Base-by-base conservation (phyloP, 257 asterid species). In the Dorcoceras hygrometricum region DNA sequence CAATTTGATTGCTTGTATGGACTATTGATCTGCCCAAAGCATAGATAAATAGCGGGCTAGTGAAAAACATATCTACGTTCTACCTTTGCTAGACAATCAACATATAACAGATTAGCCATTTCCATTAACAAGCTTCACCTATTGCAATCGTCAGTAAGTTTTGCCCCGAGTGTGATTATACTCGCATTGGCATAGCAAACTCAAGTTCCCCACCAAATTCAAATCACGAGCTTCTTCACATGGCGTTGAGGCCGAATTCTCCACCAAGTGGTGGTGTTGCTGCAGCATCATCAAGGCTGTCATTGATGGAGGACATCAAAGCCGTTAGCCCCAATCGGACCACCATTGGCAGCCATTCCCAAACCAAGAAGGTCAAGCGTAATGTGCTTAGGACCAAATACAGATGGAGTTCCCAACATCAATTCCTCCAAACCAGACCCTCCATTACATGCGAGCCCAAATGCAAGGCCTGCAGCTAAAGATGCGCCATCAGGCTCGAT, bases 341-440 rank as follows among this genome's bases (percentile, higher is more conserved):
- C 79, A 3, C 79, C 83, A 6, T 76, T 76, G 26, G 84, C 87
- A 12, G 87, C 87, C 84, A 82, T 77, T 23, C 87, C 87, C 7
- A 82, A 61, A 18, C 87, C 84, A 29, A 82, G 83, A 68, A 82
- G 82, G 72, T 82, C 87, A 5, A 82, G 87, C 3, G 87, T 82
- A 23, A 82, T 61, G 50, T 79, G 84, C 67, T 82, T 82, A 6
- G 84, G 87, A 63, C 84, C 83, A 48, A 76, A 82, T 36, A 79
- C 73, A 0, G 87, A 77, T 12, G 87, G 81, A 58, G 83, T 73
- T 22, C 87, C 87, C 61, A 79, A 32, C 87, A 82, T 79, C 22
- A 82, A 66, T 62, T 82, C 87, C 63, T 80, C 77, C 57, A 82
- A 62, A 39, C 83, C 76, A 14, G 87, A 82, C 22, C 76, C 78